A percentile compares a stretch with the other conserved stretches of the same genome.
Conservation (phyloP, 805 yeast species). For the Teunomyces pallodes region DNA sequence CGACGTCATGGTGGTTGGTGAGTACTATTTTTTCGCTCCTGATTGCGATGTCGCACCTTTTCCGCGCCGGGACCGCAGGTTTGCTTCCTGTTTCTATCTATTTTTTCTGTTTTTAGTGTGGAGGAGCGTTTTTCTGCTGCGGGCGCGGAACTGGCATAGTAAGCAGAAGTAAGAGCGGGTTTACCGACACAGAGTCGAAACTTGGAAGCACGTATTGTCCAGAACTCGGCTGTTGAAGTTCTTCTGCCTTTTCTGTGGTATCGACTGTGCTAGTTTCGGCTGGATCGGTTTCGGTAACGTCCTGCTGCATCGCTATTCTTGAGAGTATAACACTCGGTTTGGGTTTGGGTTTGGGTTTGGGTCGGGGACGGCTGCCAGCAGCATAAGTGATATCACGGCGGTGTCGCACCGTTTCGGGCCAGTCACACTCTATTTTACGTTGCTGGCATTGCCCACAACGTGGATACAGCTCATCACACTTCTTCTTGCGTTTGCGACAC, state of each 20-base stretch:
- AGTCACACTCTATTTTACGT: constrained; percentile 21
- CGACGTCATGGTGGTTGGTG: not conserved
- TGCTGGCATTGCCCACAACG: constrained; percentile 24
- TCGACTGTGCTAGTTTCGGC: not conserved
- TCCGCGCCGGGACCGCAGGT: not conserved
- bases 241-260: too few species aligned
- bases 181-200: not conserved
- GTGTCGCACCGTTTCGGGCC: constrained; percentile 19
- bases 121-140: too few species aligned
- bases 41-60: constrained; percentile 9
- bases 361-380: not conserved
- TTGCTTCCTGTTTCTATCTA: not conserved
- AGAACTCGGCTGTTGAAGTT: not conserved
- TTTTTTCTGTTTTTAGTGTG: not conserved
- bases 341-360: constrained; percentile 6
- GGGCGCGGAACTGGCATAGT: not conserved
- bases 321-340: constrained; percentile 18
- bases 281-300: constrained; percentile 9
- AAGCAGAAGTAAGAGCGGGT: not conserved
- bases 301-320: constrained; percentile 40
- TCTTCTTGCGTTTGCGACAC: constrained; percentile 28
- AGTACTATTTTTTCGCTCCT: not conserved
- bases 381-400: not conserved
- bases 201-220: not conserved
- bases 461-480: constrained; percentile 35